A percentile compares a stretch with the other conserved stretches of the same genome.
phyloP scores from a whole-genome alignment of 2,329 filamentous ascomycete species.

The Colletotrichum gloeosporioides region DNA sequence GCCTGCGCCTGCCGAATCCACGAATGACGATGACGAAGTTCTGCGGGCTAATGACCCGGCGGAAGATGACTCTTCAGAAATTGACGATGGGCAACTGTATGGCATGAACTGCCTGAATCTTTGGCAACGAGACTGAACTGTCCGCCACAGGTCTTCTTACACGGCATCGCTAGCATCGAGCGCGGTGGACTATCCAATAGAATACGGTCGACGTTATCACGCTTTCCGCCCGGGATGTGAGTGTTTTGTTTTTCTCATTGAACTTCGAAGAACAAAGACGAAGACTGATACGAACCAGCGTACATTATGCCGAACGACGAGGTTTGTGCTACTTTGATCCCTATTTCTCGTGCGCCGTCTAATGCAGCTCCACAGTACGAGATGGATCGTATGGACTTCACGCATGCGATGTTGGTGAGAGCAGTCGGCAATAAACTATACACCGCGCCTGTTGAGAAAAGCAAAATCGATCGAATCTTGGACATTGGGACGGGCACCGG shows the following conservation, averaged over 20 bases:
- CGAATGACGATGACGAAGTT: not conserved
- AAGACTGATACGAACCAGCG: not conserved
- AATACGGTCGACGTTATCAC: not conserved
- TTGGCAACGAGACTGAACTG: not conserved
- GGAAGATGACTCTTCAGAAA: not conserved
- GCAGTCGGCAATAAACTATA: not conserved
- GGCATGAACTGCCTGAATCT: fast-evolving
- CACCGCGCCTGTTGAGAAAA: not conserved
- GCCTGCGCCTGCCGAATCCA: not conserved
- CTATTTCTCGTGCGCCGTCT: not conserved
- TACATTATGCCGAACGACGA: not conserved
- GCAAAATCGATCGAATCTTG: constrained; percentile 43
- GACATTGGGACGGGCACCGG: constrained; percentile 66
- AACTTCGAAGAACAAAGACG: no score
- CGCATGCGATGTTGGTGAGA: not conserved
- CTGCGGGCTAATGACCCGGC: not conserved
- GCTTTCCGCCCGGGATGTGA: not conserved
- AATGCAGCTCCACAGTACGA: not conserved
- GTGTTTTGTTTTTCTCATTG: no score
- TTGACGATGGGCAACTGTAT: not conserved
- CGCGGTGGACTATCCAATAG: not conserved
- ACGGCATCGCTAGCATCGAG: not conserved
- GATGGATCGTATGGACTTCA: constrained; percentile 1
- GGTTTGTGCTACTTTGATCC: not conserved
- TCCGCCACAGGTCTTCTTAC: not conserved